Conservation (phyloP, 1,284 basidiomycete genomes). For the Sanghuangporus baumii region DNA sequence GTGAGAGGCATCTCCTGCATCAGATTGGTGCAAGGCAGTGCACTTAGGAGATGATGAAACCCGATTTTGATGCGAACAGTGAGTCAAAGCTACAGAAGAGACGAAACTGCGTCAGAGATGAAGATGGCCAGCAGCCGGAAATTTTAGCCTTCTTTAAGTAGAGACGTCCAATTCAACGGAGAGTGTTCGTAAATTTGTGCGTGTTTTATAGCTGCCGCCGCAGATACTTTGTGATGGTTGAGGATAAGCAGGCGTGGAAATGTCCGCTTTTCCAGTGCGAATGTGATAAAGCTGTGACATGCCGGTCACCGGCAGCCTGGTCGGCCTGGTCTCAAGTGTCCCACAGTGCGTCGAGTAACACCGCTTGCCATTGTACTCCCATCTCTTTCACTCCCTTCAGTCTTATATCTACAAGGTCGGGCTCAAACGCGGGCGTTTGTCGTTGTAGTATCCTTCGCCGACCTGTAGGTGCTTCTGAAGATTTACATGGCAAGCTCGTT, state of each 20-base stretch:
- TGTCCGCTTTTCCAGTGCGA: neutral
- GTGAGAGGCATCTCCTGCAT: neutral
- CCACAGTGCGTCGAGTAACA: neutral
- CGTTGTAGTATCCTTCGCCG: neutral
- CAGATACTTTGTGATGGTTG: neutral
- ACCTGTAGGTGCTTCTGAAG: neutral
- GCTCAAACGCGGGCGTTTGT: conserved; percentile 14
- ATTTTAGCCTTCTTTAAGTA: neutral
- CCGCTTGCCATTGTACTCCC: conserved; percentile 1
- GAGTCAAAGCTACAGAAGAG: neutral
- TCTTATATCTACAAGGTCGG: neutral
- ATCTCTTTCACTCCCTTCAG: neutral
- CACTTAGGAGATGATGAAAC: neutral
- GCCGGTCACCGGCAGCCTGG: neutral
- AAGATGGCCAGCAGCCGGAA: neutral
- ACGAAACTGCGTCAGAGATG: neutral
- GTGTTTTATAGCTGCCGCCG: too few species aligned
- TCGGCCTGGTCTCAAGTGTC: neutral
- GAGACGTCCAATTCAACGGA: neutral
- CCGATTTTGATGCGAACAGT: neutral
- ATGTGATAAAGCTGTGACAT: neutral
- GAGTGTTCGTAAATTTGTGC: too few species aligned
- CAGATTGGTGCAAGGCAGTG: neutral
- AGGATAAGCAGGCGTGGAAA: neutral
- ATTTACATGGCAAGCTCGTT: conserved; percentile 8